phyloP scores from a whole-genome alignment of 345 rosid genomes.

The Linum tenue region DNA sequence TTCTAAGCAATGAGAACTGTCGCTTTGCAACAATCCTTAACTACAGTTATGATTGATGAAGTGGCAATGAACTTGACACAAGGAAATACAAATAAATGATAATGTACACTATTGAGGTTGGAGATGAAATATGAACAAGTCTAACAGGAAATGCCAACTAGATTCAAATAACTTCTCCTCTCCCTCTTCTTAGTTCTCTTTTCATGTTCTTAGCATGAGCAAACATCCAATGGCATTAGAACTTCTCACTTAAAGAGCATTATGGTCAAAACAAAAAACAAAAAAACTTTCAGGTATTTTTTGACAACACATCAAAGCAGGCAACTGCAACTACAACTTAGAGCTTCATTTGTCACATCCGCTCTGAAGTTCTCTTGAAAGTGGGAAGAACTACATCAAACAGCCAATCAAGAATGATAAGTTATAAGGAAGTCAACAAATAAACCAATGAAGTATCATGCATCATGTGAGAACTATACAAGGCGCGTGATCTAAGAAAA shows the following conservation, averaged over 20 bases:
- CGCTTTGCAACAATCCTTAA: no score
- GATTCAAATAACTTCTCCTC: not conserved
- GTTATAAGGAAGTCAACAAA: not conserved
- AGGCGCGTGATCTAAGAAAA: not conserved
- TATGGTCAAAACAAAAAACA: not conserved
- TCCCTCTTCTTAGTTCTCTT: not conserved
- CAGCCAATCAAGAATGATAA: not conserved
- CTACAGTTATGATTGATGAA: not conserved
- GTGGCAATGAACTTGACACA: not conserved
- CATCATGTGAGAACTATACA: not conserved
- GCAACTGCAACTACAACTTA: not conserved
- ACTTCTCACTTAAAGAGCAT: not conserved
- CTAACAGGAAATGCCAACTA: not conserved
- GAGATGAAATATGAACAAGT: not conserved
- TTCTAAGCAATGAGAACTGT: no score
- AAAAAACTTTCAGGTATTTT: not conserved
- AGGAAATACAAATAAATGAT: not conserved
- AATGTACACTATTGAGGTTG: not conserved
- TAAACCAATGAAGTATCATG: not conserved
- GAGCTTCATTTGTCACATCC: not conserved
- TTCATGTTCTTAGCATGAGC: not conserved
- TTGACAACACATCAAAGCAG: not conserved
- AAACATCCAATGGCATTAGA: not conserved
- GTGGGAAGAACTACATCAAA: not conserved
- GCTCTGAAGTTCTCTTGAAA: not conserved